Evolutionary conservation across 2,329 filamentous ascomycete genomes (phyloP).

Genomic region (Claviceps fusiformis): DNA sequence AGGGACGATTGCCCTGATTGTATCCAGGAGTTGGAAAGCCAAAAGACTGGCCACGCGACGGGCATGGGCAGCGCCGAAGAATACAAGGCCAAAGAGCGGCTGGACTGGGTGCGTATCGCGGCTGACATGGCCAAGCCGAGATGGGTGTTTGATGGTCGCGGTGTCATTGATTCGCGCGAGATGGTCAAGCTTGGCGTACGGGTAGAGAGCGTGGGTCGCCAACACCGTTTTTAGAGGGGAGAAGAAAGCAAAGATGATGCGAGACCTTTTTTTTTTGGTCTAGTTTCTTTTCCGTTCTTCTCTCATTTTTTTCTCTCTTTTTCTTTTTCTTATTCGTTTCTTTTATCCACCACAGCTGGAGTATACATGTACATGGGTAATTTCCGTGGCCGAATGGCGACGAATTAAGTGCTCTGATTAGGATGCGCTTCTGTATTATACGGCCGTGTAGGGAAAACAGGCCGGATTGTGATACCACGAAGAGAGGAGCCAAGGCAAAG

Average conservation of each 20-base stretch:
- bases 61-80: slow-evolving; percentile 30
- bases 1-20: slow-evolving; percentile 36
- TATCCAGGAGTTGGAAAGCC: slow-evolving; percentile 24
- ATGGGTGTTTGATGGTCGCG: slow-evolving; percentile 45
- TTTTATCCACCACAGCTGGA: neutral
- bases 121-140: slow-evolving; percentile 36
- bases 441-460: neutral
- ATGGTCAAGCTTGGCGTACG: slow-evolving; percentile 37
- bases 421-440: neutral
- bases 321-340: neutral
- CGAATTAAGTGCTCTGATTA: neutral
- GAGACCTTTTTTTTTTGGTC: neutral
- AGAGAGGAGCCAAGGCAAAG: neutral
- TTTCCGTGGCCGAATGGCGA: too few relatives aligned
- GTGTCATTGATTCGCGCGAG: slow-evolving; percentile 33
- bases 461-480: neutral
- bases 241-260: too few relatives aligned
- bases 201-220: slow-evolving; percentile 39
- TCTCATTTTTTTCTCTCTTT: neutral
- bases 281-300: neutral
- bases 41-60: slow-evolving; percentile 24
- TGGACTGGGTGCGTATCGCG: slow-evolving; percentile 39
- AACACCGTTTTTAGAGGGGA: slow-evolving; percentile 24
- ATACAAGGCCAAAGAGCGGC: slow-evolving; percentile 30
- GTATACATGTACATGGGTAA: neutral